These are phyloP conservation scores for Myriosclerotinia duriaeana DNA, from an alignment of 2,329 filamentous ascomycete species.

Conservation along the genomic window DNA sequence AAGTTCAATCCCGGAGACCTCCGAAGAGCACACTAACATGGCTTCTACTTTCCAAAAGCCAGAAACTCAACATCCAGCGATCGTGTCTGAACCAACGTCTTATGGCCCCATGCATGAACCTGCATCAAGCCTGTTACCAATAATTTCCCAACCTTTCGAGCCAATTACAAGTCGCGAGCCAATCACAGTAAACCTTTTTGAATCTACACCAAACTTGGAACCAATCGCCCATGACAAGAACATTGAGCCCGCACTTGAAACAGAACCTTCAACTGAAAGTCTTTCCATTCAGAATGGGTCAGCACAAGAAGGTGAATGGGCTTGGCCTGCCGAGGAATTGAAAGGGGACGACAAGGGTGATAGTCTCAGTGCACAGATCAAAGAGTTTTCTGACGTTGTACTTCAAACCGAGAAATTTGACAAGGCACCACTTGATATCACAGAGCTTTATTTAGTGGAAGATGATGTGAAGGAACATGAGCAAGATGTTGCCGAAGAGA, in stretches of 20 bases:
- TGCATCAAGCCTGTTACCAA: not conserved
- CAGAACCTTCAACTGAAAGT: not conserved
- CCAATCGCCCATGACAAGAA: constrained; percentile 3
- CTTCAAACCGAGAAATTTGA: not conserved
- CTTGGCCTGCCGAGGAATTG: not conserved
- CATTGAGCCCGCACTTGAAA: not conserved
- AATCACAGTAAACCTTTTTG: not conserved
- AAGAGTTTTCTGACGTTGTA: not conserved
- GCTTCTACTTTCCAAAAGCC: not conserved
- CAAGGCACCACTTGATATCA: not conserved
- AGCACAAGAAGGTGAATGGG: constrained; percentile 1
- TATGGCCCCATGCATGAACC: no score
- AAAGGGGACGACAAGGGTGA: not conserved
- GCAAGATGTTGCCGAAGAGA: not conserved
- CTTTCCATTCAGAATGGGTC: not conserved
- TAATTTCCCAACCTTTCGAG: not conserved
- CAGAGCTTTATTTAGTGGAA: not conserved
- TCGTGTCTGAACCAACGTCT: not conserved
- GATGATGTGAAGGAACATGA: not conserved
- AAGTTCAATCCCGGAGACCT: not conserved
- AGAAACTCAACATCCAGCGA: not conserved
- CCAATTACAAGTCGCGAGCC: not conserved
- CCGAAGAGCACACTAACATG: not conserved
- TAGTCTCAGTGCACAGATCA: not conserved
- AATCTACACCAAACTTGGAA: constrained; percentile 1